These are phyloP conservation scores for Leccinum subfulvum DNA, from an alignment of 1,284 basidiomycete species.

Conservation along the genomic window DNA sequence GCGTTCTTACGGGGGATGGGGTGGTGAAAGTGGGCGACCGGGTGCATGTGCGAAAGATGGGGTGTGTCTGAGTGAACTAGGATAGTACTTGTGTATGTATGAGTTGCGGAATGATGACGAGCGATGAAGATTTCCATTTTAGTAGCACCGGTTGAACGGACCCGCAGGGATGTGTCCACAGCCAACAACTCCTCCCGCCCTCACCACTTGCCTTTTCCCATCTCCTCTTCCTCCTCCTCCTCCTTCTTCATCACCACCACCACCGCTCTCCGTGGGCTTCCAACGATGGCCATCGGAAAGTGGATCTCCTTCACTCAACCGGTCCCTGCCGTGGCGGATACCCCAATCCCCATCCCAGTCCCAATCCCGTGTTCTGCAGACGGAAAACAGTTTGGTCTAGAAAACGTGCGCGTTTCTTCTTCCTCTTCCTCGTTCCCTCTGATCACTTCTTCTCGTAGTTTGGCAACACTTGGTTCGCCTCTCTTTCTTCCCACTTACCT, in stretches of 20 bases:
- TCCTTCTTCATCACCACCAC: neutral
- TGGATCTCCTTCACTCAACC: constrained; percentile 40
- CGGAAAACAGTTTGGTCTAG: constrained; percentile 84
- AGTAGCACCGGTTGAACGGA: constrained; percentile 13
- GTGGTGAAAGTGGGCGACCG: constrained; percentile 56
- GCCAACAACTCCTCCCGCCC: neutral
- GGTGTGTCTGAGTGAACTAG: constrained; percentile 22
- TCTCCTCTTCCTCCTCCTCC: neutral
- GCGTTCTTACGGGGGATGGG: constrained; percentile 47
- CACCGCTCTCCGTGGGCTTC: neutral
- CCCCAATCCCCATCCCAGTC: constrained; percentile 32
- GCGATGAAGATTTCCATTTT: constrained; percentile 15
- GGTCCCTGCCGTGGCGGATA: constrained; percentile 25
- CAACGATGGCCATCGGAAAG: constrained; percentile 31
- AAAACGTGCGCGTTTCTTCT: constrained; percentile 70
- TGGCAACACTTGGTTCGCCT: constrained; percentile 76
- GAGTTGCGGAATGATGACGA: neutral
- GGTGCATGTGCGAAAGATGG: constrained; percentile 48
- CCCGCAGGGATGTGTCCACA: constrained; percentile 23
- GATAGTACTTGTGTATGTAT: neutral
- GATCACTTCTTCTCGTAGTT: constrained; percentile 46
- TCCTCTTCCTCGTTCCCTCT: neutral
- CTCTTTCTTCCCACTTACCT: constrained; percentile 4
- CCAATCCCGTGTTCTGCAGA: constrained; percentile 53
- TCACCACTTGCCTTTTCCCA: neutral